These are phyloP conservation scores for Patellaria atrata DNA, from an alignment of 495 filamentous ascomycete genomes.

Conservation along the genomic window DNA sequence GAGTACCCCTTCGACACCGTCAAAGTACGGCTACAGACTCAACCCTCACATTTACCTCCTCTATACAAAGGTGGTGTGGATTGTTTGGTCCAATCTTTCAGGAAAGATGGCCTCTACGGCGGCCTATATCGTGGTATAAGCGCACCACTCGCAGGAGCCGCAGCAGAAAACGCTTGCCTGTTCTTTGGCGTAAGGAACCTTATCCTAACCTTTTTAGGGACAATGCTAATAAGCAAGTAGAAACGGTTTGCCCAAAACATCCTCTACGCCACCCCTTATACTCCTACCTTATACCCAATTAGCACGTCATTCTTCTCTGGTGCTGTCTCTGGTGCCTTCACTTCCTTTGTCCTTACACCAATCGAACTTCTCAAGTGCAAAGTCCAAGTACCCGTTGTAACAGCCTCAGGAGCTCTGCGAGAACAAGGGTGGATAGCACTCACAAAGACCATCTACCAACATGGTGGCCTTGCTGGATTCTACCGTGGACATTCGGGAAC, in stretches of 20 bases:
- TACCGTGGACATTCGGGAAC: constrained; percentile 94
- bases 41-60: constrained; percentile 68
- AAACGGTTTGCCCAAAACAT: constrained; percentile 56
- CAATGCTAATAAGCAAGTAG: constrained; percentile 21
- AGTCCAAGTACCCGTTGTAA: constrained; percentile 62
- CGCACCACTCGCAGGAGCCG: constrained; percentile 80
- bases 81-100: constrained; percentile 78
- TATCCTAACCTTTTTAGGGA: too few species aligned
- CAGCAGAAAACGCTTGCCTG: constrained; percentile 81
- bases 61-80: constrained; percentile 80
- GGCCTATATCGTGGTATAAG: constrained; percentile 89
- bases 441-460: constrained; percentile 61
- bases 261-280: constrained; percentile 41
- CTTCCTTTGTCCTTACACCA: constrained; percentile 78
- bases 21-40: constrained; percentile 72
- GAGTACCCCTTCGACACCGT: constrained; percentile 99
- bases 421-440: constrained; percentile 41
- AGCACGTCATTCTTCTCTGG: constrained; percentile 59
- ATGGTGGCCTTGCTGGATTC: constrained; percentile 72
- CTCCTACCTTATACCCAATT: constrained; percentile 31
- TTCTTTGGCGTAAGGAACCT: constrained; percentile 70
- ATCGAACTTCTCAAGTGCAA: constrained; percentile 98
- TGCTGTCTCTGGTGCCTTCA: constrained; percentile 76
- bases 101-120: constrained; percentile 52
- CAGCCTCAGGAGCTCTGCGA: constrained; percentile 13